Evolutionary conservation across 2,329 filamentous ascomycete species (phyloP).

Genomic region (Zymoseptoria ardabiliae): DNA sequence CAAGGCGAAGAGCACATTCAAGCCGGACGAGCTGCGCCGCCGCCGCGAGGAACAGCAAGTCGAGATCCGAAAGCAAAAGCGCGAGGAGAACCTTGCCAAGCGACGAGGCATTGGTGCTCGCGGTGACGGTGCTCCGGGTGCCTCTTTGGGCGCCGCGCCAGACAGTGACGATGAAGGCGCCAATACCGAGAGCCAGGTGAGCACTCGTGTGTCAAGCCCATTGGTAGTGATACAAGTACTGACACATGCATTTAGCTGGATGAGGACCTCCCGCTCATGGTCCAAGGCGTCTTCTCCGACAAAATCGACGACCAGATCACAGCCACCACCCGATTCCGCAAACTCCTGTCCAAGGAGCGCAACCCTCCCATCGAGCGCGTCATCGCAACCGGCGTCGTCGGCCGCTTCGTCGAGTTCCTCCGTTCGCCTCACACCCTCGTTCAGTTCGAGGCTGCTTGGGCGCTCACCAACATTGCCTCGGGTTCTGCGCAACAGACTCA

Average conservation of each 20-base stretch:
- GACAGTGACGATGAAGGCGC: conserved; percentile 97
- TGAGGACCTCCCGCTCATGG: conserved; percentile 97
- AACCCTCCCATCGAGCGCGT: conserved; percentile 99
- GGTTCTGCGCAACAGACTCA: conserved; percentile 96
- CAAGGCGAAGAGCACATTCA: conserved; percentile 99
- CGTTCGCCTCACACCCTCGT: conserved; percentile 95
- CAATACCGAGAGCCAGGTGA: conserved; percentile 93
- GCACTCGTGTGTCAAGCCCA: conserved; percentile 23
- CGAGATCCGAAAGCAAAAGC: conserved; percentile 96
- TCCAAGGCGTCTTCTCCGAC: conserved; percentile 94
- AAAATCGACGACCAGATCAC: conserved; percentile 97
- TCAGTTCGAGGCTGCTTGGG: conserved; percentile 98
- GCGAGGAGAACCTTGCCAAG: conserved; percentile 98
- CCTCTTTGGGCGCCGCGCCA: conserved; percentile 75
- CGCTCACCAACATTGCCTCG: conserved; percentile 97
- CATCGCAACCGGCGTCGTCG: conserved; percentile 97
- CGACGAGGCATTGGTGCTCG: conserved; percentile 84
- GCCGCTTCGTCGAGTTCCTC: conserved; percentile 96
- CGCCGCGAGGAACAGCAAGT: conserved; percentile 99
- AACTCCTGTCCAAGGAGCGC: conserved; percentile 95
- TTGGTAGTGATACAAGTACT: conserved; percentile 8
- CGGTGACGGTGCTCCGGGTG: conserved; percentile 62
- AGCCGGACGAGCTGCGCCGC: conserved; percentile 95
- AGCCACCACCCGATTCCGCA: conserved; percentile 96
- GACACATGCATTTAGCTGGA: conserved; percentile 59